These are phyloP conservation scores for Globisporangium abappressorium DNA, from an alignment of 352 stramenopile genomes.

Conservation along the genomic window DNA sequence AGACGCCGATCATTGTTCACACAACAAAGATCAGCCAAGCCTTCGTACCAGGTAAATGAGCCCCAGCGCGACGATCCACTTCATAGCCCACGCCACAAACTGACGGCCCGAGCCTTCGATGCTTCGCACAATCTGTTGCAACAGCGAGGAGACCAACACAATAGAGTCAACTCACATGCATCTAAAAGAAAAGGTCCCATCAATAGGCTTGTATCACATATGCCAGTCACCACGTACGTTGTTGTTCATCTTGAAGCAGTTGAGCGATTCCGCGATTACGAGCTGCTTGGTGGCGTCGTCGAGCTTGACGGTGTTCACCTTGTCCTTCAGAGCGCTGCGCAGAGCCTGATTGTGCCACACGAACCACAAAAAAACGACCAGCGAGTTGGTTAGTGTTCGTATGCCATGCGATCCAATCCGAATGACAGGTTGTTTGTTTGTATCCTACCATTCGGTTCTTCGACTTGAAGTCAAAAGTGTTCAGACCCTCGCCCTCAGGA, in stretches of 20 bases:
- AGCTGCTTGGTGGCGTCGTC: slow-evolving; percentile 47
- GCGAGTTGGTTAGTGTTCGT: not conserved
- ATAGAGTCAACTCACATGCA: too few relatives aligned
- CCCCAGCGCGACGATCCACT: slow-evolving; percentile 53
- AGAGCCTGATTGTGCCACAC: slow-evolving; percentile 28
- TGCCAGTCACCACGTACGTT: slow-evolving; percentile 25
- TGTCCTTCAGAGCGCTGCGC: slow-evolving; percentile 53
- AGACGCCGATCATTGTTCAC: not conserved
- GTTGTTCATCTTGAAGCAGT: slow-evolving; percentile 70
- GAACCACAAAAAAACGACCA: not conserved
- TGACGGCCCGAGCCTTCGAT: slow-evolving; percentile 49
- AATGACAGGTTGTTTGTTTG: not conserved
- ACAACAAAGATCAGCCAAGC: not conserved
- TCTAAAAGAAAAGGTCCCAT: not conserved
- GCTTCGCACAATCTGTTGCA: slow-evolving; percentile 51
- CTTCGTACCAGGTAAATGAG: slow-evolving; percentile 46
- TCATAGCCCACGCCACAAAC: slow-evolving; percentile 49
- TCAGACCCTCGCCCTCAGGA: slow-evolving; percentile 38
- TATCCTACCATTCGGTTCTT: slow-evolving; percentile 45
- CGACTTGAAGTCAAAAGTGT: slow-evolving; percentile 47
- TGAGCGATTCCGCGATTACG: slow-evolving; percentile 50
- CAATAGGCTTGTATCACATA: not conserved
- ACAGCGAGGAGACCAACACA: too few relatives aligned
- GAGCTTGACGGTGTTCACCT: slow-evolving; percentile 41
- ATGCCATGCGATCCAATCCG: not conserved